phyloP scores from a whole-genome alignment of 306 rosid species.

The Cicer judaicum region DNA sequence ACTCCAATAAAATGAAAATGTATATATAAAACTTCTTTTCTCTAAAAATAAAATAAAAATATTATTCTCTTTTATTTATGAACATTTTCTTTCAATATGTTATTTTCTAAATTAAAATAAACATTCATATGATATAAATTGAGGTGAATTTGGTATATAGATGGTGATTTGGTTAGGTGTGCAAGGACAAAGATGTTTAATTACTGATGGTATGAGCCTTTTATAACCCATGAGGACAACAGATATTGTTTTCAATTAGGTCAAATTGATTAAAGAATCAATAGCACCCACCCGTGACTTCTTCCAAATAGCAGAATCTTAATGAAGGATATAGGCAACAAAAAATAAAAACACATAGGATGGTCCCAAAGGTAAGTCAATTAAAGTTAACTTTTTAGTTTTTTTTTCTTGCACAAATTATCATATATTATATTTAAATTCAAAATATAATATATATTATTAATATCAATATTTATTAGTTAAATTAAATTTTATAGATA shows the following conservation, averaged over 20 bases:
- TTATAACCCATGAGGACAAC: background rate
- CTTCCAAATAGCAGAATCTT: constrained; percentile 2
- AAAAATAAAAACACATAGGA: background rate
- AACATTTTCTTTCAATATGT: background rate
- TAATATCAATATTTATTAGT: too few species aligned
- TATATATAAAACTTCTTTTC: background rate
- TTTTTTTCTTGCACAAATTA: too few species aligned
- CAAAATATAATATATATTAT: too few species aligned
- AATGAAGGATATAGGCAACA: background rate
- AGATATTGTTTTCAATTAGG: constrained; percentile 27
- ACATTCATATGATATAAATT: background rate
- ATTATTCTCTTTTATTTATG: background rate
- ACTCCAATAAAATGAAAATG: too few species aligned
- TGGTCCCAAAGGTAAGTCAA: too few species aligned
- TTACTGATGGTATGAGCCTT: background rate
- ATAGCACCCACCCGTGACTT: constrained; percentile 23
- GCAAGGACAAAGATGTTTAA: background rate
- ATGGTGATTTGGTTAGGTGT: background rate
- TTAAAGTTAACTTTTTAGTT: too few species aligned
- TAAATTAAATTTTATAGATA: too few species aligned
- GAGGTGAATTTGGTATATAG: background rate
- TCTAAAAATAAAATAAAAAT: background rate
- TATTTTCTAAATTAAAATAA: background rate
- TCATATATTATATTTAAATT: too few species aligned
- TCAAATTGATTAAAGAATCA: background rate